A percentile compares a stretch with the other conserved stretches of the same genome.
Conservation (phyloP, 495 filamentous ascomycete species). For the Neurospora intermedia region DNA sequence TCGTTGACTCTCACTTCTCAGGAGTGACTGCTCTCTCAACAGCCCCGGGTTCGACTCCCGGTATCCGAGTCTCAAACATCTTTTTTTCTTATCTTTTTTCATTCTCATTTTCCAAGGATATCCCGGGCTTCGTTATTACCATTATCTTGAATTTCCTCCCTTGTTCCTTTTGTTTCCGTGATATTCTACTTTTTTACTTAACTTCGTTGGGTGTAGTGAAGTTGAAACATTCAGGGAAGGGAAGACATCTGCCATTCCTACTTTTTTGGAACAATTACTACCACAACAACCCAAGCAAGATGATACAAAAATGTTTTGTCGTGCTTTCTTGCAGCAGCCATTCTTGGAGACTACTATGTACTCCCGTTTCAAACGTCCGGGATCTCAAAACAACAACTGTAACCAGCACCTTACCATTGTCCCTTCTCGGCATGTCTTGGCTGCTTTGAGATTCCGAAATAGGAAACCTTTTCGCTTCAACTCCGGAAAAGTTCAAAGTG, state of each 20-base stretch:
- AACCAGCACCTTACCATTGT: not conserved
- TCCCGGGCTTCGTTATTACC: not conserved
- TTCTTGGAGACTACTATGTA: not conserved
- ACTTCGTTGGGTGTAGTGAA: not conserved
- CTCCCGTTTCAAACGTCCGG: not conserved
- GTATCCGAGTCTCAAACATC: not conserved
- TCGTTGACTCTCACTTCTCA: not conserved
- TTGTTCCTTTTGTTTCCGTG: not conserved
- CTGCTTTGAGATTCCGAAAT: not conserved
- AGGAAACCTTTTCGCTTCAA: not conserved
- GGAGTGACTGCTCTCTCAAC: not conserved
- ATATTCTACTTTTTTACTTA: not conserved
- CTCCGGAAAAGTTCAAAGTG: not conserved
- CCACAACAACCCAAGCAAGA: not conserved
- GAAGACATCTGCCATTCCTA: not conserved
- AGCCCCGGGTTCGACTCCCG: too few relatives aligned
- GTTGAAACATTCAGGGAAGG: not conserved
- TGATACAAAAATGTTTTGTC: not conserved
- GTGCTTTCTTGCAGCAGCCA: not conserved
- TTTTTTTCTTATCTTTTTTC: not conserved
- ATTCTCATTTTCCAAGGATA: not conserved
- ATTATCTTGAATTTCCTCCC: not conserved
- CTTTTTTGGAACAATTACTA: not conserved
- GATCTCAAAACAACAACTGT: not conserved
- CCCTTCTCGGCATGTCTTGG: not conserved